These are phyloP conservation scores for Tuber magnatum DNA, from an alignment of 495 filamentous ascomycete species.

Conservation along the genomic window DNA sequence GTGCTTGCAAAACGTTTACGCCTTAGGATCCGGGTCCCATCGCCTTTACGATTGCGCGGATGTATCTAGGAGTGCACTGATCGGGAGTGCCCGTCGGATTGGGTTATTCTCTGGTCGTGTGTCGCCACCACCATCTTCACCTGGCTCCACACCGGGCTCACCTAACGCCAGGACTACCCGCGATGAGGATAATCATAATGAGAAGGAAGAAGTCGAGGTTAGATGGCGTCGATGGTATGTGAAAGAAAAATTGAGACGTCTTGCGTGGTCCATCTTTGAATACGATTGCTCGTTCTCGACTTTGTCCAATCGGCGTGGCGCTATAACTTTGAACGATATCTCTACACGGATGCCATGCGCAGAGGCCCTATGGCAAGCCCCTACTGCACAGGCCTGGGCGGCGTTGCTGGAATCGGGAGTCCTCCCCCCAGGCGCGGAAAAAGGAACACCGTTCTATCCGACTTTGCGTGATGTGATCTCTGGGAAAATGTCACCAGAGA, in stretches of 20 bases:
- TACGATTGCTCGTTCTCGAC: constrained; percentile 43
- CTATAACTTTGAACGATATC: constrained; percentile 42
- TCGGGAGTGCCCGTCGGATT: constrained; percentile 41
- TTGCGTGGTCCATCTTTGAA: constrained; percentile 42
- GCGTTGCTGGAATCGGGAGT: constrained; percentile 26
- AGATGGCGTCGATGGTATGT: constrained; percentile 39
- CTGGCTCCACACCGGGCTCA: constrained; percentile 30
- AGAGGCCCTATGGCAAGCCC: constrained; percentile 40
- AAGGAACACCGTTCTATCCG: constrained; percentile 32
- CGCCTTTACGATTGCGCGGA: constrained; percentile 42
- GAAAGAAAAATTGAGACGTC: constrained; percentile 36
- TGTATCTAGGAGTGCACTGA: constrained; percentile 38
- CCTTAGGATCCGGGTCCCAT: constrained; percentile 40
- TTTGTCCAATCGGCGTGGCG: constrained; percentile 40
- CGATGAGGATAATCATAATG: constrained; percentile 10
- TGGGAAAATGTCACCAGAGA: constrained; percentile 29
- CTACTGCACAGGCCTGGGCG: constrained; percentile 38
- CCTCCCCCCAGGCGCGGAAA: constrained; percentile 14
- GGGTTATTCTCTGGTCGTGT: constrained; percentile 38
- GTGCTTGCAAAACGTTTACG: constrained; percentile 42
- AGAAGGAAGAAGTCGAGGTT: constrained; percentile 24
- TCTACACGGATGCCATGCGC: constrained; percentile 39
- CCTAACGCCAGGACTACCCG: constrained; percentile 14
- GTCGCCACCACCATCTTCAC: constrained; percentile 29
- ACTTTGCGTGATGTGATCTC: constrained; percentile 40